A percentile compares a stretch with the other conserved stretches of the same genome.
These are phyloP conservation scores for Dacryopinax primogenitus DNA, from an alignment of 768 basidiomycete species.

Conservation along the genomic window DNA sequence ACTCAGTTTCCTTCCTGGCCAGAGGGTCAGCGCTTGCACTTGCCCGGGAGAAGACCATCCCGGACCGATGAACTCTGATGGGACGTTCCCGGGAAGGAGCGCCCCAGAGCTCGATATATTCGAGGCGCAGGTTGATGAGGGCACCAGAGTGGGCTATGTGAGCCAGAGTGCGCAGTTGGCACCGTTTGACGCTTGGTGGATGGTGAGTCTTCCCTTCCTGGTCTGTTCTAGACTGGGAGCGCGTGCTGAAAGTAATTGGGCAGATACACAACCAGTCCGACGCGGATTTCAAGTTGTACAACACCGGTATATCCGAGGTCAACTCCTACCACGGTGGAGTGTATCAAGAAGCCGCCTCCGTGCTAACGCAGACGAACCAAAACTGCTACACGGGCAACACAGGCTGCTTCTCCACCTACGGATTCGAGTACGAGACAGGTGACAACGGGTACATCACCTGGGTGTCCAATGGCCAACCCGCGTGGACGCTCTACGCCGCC, in stretches of 20 bases:
- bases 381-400: slow-evolving; percentile 41
- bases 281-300: slow-evolving; percentile 41
- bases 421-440: slow-evolving; percentile 70
- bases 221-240: too few species aligned
- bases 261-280: slow-evolving; percentile 38
- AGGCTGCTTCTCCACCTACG: slow-evolving; percentile 44
- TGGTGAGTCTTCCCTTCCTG: background rate
- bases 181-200: slow-evolving; percentile 47
- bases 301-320: slow-evolving; percentile 38
- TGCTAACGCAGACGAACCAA: slow-evolving; percentile 42
- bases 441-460: slow-evolving; percentile 72
- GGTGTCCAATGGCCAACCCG: slow-evolving; percentile 49
- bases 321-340: slow-evolving; percentile 60
- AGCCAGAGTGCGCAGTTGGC: slow-evolving; percentile 74
- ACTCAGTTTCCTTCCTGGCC: slow-evolving; percentile 78
- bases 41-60: slow-evolving; percentile 80
- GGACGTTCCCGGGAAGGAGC: slow-evolving; percentile 37
- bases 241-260: slow-evolving; percentile 30
- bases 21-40: slow-evolving; percentile 77
- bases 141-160: slow-evolving; percentile 43
- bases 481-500: slow-evolving; percentile 59
- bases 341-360: slow-evolving; percentile 66
- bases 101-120: slow-evolving; percentile 90
- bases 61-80: slow-evolving; percentile 51
- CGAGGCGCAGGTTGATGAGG: slow-evolving; percentile 61